Percentiles rank a stretch among this genome's conserved stretches.
Evolutionary conservation across 2,329 filamentous ascomycete species (phyloP).

Genomic region (Scopulariopsis brevicaulis): DNA sequence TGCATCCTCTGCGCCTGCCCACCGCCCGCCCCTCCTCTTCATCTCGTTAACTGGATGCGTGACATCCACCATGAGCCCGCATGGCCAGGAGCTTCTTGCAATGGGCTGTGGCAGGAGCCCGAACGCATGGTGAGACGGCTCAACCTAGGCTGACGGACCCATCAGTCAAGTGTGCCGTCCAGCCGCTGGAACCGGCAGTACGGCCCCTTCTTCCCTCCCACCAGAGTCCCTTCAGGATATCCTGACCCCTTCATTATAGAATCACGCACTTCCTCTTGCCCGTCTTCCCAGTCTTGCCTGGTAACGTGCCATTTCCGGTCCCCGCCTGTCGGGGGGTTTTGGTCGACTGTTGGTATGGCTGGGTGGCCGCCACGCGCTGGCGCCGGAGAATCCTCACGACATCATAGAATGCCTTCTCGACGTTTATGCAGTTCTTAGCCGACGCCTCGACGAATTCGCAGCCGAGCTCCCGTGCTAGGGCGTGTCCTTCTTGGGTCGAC

Average conservation of each 20-base stretch:
- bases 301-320: slow-evolving; percentile 15
- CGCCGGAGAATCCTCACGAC: slow-evolving; percentile 84
- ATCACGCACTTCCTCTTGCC: slow-evolving; percentile 22
- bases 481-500: slow-evolving; percentile 89
- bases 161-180: background rate
- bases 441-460: slow-evolving; percentile 97
- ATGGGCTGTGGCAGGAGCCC: background rate
- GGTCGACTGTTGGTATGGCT: slow-evolving; percentile 6
- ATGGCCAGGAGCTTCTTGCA: background rate
- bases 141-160: background rate
- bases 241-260: slow-evolving; percentile 20
- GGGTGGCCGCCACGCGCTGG: slow-evolving; percentile 43
- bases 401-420: slow-evolving; percentile 97
- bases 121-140: background rate
- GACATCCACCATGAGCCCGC: background rate
- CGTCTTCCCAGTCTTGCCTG: slow-evolving; percentile 13
- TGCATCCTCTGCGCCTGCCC: background rate
- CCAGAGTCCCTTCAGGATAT: background rate
- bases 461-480: slow-evolving; percentile 79
- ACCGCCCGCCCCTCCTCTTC: background rate
- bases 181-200: background rate
- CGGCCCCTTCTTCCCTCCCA: background rate
- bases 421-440: slow-evolving; percentile 96
- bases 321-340: background rate
- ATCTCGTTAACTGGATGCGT: background rate